Percentiles rank a stretch among this genome's conserved stretches.
phyloP scores from a whole-genome alignment of 805 yeast species.

The Candida arabinofermentans region DNA sequence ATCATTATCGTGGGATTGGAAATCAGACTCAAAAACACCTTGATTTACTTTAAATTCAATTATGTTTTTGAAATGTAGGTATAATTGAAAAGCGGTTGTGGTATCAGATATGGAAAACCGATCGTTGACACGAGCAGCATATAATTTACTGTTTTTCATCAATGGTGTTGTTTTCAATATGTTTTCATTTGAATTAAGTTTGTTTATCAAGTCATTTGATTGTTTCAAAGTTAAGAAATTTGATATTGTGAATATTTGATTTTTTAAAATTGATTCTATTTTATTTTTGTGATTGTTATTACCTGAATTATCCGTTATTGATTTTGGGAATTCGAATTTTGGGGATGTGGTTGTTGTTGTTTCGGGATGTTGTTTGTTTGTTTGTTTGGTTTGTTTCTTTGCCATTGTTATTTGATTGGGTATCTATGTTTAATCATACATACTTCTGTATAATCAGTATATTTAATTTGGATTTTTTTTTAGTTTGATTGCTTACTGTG shows the following conservation, averaged over 20 bases:
- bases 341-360: background rate
- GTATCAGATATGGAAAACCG: constrained; percentile 40
- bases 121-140: constrained; percentile 58
- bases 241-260: constrained; percentile 39
- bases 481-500: too few species aligned
- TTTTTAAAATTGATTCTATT: constrained; percentile 18
- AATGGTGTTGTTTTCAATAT: constrained; percentile 42
- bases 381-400: background rate
- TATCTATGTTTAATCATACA: background rate
- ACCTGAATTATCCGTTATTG: background rate
- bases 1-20: too few species aligned
- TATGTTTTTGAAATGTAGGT: constrained; percentile 37
- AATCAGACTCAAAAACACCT: constrained; percentile 21
- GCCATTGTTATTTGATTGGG: background rate
- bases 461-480: too few species aligned
- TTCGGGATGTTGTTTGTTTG: background rate
- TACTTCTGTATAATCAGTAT: too few species aligned
- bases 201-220: constrained; percentile 37
- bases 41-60: constrained; percentile 29
- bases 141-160: constrained; percentile 44
- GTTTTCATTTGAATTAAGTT: constrained; percentile 25
- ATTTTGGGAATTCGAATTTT: background rate
- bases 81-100: constrained; percentile 35
- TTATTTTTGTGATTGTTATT: constrained; percentile 4
- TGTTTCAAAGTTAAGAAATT: constrained; percentile 35